Percentiles rank a stretch among this genome's conserved stretches.
Conservation (phyloP, 805 yeast genomes). For the Torulaspora indica region DNA sequence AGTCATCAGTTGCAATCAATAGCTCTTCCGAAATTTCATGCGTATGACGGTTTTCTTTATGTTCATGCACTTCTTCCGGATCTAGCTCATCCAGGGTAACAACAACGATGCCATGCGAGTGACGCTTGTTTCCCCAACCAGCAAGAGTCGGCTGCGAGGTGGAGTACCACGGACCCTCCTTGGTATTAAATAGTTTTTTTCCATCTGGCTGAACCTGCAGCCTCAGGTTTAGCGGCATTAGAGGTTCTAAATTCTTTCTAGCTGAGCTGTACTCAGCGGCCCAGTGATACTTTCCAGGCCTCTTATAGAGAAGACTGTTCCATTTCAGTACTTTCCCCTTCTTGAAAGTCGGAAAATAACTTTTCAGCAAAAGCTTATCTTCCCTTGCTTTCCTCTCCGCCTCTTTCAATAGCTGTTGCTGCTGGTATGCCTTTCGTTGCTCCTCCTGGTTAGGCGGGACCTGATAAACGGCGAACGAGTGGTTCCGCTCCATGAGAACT, state of each 20-base stretch:
- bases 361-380: constrained; percentile 38
- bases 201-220: constrained; percentile 54
- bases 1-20: constrained; percentile 65
- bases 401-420: constrained; percentile 13
- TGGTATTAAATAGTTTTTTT: constrained; percentile 42
- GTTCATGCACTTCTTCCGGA: constrained; percentile 20
- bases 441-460: constrained; percentile 7
- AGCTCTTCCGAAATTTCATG: constrained; percentile 47
- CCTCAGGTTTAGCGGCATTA: constrained; percentile 51
- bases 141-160: constrained; percentile 6
- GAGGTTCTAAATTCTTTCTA: constrained; percentile 19
- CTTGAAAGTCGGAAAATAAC: constrained; percentile 52
- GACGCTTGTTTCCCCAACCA: constrained; percentile 1
- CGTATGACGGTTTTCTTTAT: constrained; percentile 20
- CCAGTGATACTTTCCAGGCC: constrained; percentile 46
- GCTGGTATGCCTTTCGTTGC: constrained; percentile 1
- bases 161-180: constrained; percentile 11
- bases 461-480: constrained; percentile 19
- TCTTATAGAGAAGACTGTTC: constrained; percentile 50
- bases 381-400: constrained; percentile 28
- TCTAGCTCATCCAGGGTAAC: constrained; percentile 27
- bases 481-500: constrained; percentile 20
- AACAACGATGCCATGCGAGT: constrained; percentile 21
- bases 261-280: constrained; percentile 38
- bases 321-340: constrained; percentile 48